phyloP scores from a whole-genome alignment of 768 basidiomycete genomes.

The Lanmaoa rubissima region DNA sequence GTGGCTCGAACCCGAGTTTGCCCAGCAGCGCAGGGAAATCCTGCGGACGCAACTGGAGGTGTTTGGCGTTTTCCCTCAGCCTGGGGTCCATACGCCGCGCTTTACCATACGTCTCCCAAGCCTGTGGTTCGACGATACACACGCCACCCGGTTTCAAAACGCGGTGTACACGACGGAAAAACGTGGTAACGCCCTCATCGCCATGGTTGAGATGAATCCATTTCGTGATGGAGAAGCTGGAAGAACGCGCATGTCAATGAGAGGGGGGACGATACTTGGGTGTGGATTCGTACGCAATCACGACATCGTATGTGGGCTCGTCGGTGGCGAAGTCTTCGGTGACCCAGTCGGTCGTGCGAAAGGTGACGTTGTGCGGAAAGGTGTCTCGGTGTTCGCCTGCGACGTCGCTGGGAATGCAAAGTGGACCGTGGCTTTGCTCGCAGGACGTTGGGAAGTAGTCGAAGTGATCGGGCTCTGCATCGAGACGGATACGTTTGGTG shows the following conservation, averaged over 20 bases:
- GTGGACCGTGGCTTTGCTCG: conserved; percentile 70
- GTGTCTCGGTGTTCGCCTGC: conserved; percentile 20
- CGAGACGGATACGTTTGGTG: conserved; percentile 15
- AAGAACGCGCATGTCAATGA: background rate
- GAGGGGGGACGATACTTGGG: background rate
- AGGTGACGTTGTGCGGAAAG: conserved; percentile 81
- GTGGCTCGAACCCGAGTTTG: conserved; percentile 60
- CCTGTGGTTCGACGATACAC: conserved; percentile 81
- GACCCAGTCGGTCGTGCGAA: conserved; percentile 77
- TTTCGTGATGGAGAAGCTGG: conserved; percentile 73
- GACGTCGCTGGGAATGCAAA: conserved; percentile 55
- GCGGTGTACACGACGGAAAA: conserved; percentile 62
- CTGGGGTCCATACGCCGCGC: conserved; percentile 65
- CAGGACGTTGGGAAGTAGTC: conserved; percentile 77
- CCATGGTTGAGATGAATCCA: conserved; percentile 89
- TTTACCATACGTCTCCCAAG: conserved; percentile 82
- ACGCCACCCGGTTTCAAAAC: conserved; percentile 61
- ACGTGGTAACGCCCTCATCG: conserved; percentile 64
- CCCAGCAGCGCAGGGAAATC: conserved; percentile 56
- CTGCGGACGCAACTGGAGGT: conserved; percentile 57
- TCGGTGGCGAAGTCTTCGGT: conserved; percentile 53
- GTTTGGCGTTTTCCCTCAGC: conserved; percentile 59
- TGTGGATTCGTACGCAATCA: conserved; percentile 62
- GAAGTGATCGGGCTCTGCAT: background rate
- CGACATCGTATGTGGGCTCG: conserved; percentile 64